These are phyloP conservation scores for Gaertneriomyces sp. DNA, from an alignment of 192 early-diverging fungal genomes.

Conservation along the genomic window DNA sequence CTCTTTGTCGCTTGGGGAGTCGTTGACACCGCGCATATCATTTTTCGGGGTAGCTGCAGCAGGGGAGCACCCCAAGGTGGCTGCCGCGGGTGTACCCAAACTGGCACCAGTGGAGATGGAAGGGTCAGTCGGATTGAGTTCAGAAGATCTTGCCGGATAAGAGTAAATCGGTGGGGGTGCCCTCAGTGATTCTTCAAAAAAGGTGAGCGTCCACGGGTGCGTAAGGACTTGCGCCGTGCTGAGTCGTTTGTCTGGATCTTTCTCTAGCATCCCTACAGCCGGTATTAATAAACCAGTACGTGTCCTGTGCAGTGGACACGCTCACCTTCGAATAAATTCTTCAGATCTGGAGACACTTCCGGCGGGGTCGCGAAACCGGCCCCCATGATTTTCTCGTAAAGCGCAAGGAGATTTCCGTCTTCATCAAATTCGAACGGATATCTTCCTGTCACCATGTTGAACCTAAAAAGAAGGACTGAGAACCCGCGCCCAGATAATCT, in stretches of 20 bases:
- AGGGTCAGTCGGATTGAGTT: too few species aligned
- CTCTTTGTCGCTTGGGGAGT: background rate
- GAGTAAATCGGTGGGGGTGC: conserved; percentile 27
- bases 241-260: conserved; percentile 36
- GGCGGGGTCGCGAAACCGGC: conserved; percentile 44
- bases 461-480: conserved; percentile 18
- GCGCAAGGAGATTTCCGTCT: conserved; percentile 48
- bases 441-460: conserved; percentile 55
- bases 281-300: background rate
- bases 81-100: too few species aligned
- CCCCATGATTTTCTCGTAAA: conserved; percentile 50
- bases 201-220: conserved; percentile 44
- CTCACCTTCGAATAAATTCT: conserved; percentile 40
- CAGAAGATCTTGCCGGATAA: conserved; percentile 23
- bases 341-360: conserved; percentile 34
- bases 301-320: background rate
- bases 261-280: conserved; percentile 42
- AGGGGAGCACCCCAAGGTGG: too few species aligned
- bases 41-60: too few species aligned
- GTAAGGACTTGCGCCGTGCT: conserved; percentile 35
- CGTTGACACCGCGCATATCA: too few species aligned
- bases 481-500: too few species aligned
- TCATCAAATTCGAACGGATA: conserved; percentile 57
- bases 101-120: too few species aligned
- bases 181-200: conserved; percentile 18